A percentile compares a stretch with the other conserved stretches of the same genome.
These are phyloP conservation scores for Rhizophagus prolifer DNA, from an alignment of 192 early-diverging fungal species.

Conservation along the genomic window DNA sequence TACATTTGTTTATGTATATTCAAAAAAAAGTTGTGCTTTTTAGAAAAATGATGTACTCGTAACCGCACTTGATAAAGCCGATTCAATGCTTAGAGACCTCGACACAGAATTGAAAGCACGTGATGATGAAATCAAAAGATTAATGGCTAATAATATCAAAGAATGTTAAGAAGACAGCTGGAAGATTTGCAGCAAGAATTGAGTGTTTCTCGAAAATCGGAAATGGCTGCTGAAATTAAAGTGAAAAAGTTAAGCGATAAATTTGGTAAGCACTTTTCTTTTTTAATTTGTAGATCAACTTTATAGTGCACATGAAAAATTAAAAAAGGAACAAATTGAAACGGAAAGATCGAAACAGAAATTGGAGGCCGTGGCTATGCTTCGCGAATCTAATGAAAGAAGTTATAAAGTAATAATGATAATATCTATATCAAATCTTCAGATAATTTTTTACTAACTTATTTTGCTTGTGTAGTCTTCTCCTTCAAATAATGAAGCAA, in stretches of 20 bases:
- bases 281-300: slow-evolving; percentile 36
- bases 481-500: slow-evolving; percentile 32
- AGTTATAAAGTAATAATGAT: neutral
- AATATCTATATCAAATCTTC: neutral
- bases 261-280: slow-evolving; percentile 35
- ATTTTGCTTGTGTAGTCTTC: slow-evolving; percentile 4
- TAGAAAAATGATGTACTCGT: slow-evolving; percentile 23
- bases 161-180: slow-evolving; percentile 37
- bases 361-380: slow-evolving; percentile 26
- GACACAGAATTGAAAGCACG: slow-evolving; percentile 34
- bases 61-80: slow-evolving; percentile 24
- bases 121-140: slow-evolving; percentile 30
- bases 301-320: slow-evolving; percentile 32
- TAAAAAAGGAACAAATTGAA: slow-evolving; percentile 38
- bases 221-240: slow-evolving; percentile 38
- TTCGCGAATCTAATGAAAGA: slow-evolving; percentile 16
- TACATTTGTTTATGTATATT: neutral
- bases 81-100: slow-evolving; percentile 19
- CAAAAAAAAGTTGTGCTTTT: neutral
- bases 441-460: neutral
- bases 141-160: slow-evolving; percentile 36
- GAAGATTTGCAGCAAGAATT: slow-evolving; percentile 49
- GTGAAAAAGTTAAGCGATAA: slow-evolving; percentile 41
- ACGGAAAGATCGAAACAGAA: slow-evolving; percentile 9
- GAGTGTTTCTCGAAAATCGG: slow-evolving; percentile 34